Conservation (phyloP, 176 grass and related monocot species). For the Carex kokanica region DNA sequence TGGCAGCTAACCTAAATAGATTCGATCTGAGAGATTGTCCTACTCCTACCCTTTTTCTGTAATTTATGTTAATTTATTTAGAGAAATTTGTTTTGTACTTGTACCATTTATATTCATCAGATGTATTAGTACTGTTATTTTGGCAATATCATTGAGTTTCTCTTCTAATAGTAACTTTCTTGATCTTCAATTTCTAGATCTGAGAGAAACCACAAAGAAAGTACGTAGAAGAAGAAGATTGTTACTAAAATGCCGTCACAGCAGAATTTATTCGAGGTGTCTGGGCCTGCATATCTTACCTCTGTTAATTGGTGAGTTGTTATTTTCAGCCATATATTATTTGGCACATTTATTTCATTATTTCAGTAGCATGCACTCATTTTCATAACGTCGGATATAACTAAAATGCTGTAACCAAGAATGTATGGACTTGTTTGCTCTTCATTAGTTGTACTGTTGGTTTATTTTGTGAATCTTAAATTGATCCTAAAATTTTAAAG, state of each 20-base stretch:
- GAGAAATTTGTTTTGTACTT: too few relatives aligned
- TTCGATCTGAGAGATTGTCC: too few relatives aligned
- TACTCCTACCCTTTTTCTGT: too few relatives aligned
- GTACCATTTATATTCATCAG: too few relatives aligned
- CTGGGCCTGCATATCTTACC: slow-evolving; percentile 50
- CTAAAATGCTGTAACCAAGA: background rate
- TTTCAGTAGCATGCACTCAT: background rate
- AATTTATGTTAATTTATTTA: too few relatives aligned
- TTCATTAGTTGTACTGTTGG: background rate
- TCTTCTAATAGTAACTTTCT: too few relatives aligned
- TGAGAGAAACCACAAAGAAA: background rate
- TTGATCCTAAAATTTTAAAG: too few relatives aligned
- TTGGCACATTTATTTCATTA: too few relatives aligned
- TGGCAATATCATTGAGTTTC: too few relatives aligned
- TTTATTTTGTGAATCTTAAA: too few relatives aligned
- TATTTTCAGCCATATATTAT: background rate
- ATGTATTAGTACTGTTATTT: too few relatives aligned
- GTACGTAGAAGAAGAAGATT: background rate
- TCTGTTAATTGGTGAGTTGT: slow-evolving; percentile 50
- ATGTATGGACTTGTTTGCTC: background rate
- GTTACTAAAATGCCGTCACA: slow-evolving; percentile 36
- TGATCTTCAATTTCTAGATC: background rate
- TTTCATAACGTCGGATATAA: background rate
- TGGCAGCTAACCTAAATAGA: too few relatives aligned
- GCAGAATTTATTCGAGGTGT: slow-evolving; percentile 47